Evolutionary conservation across 495 filamentous ascomycete genomes (phyloP).

Genomic region (Cercophora samala): DNA sequence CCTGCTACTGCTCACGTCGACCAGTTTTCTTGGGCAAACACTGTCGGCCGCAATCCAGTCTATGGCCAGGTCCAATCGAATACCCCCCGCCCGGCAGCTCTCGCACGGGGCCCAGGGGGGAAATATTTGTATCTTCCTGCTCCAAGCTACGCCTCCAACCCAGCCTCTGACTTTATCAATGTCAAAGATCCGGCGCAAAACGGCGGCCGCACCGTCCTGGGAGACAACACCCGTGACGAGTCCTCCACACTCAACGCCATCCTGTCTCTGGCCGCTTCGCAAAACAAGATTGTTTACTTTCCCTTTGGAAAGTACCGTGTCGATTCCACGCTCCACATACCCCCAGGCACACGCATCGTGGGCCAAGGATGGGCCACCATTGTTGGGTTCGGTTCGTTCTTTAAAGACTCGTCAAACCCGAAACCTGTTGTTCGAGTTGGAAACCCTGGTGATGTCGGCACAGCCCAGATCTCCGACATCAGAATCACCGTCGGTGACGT

Average conservation of each 20-base stretch:
- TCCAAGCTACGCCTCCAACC: conserved; percentile 38
- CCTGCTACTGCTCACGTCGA: conserved; percentile 26
- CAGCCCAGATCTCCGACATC: conserved; percentile 58
- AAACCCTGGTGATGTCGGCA: conserved; percentile 53
- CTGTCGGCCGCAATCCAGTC: conserved; percentile 56
- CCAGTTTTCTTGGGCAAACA: conserved; percentile 50
- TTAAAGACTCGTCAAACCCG: conserved; percentile 50
- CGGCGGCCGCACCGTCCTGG: conserved; percentile 36
- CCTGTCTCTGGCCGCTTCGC: conserved; percentile 33
- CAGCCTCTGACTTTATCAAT: conserved; percentile 41
- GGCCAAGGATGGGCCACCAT: conserved; percentile 51
- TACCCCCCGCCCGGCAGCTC: conserved; percentile 25
- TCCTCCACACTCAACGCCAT: conserved; percentile 39
- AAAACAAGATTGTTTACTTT: conserved; percentile 44
- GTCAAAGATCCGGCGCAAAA: conserved; percentile 44
- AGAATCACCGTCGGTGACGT: conserved; percentile 47
- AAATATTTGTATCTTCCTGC: conserved; percentile 34
- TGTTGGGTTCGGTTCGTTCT: conserved; percentile 47
- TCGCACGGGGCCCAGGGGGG: conserved; percentile 30
- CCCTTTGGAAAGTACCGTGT: conserved; percentile 51
- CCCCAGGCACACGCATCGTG: conserved; percentile 52
- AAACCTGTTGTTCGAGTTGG: conserved; percentile 59
- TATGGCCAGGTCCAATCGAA: conserved; percentile 51
- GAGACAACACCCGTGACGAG: conserved; percentile 41
- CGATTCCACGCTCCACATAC: conserved; percentile 48